Percentiles rank a stretch among this genome's conserved stretches.
These are phyloP conservation scores for Lasiodiplodia hormozganensis DNA, from an alignment of 2,329 filamentous ascomycete genomes.

Conservation along the genomic window DNA sequence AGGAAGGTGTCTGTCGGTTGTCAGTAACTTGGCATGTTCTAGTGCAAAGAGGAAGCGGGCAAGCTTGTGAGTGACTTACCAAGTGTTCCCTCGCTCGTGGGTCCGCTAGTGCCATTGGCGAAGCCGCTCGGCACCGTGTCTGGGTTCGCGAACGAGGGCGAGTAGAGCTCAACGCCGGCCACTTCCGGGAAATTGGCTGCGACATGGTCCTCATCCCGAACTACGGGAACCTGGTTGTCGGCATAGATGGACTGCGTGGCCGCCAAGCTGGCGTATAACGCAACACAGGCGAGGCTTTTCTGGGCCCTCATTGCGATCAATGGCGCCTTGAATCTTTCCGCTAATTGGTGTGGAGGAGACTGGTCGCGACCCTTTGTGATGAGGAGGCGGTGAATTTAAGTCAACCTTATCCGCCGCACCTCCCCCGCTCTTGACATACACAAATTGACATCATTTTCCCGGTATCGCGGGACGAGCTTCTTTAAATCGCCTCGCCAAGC, in stretches of 20 bases:
- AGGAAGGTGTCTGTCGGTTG: slow-evolving; percentile 37
- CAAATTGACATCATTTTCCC: not conserved
- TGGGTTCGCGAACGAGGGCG: slow-evolving; percentile 35
- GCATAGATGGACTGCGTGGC: slow-evolving; percentile 23
- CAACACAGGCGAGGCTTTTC: not conserved
- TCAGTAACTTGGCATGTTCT: not conserved
- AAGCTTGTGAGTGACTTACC: slow-evolving; percentile 33
- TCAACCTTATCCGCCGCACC: too few species aligned
- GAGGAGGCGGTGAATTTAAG: too few species aligned
- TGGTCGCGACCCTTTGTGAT: too few species aligned
- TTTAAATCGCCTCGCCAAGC: slow-evolving; percentile 5
- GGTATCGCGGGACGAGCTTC: slow-evolving; percentile 12
- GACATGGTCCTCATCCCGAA: slow-evolving; percentile 16
- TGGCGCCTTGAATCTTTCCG: not conserved
- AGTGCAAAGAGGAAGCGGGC: slow-evolving; percentile 1
- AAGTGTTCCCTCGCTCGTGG: slow-evolving; percentile 39
- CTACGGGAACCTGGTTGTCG: slow-evolving; percentile 27
- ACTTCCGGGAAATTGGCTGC: slow-evolving; percentile 33
- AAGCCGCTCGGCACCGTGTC: slow-evolving; percentile 40
- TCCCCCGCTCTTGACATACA: too few species aligned
- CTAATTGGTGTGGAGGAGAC: not conserved
- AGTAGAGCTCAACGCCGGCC: slow-evolving; percentile 33
- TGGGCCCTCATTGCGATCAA: not conserved
- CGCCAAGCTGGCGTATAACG: not conserved
- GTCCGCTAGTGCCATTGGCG: slow-evolving; percentile 40